phyloP scores from a whole-genome alignment of 164 flowering plant genomes.

The Dillenia turbinata region DNA sequence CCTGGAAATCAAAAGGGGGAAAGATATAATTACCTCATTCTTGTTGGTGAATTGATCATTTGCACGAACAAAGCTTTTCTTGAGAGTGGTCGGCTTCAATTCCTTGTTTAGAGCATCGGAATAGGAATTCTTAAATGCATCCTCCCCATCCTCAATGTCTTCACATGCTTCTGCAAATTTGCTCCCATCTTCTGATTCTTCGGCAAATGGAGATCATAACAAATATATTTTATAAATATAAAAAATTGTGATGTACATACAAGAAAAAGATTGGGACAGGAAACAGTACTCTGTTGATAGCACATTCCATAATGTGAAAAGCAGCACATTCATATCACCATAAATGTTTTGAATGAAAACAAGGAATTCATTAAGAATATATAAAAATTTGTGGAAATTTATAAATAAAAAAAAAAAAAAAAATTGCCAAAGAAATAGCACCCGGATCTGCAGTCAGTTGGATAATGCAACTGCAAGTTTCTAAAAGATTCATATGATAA shows the following conservation, averaged over 20 bases:
- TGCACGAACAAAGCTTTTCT: slow-evolving; percentile 71
- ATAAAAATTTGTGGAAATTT: no score
- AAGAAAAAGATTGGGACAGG: no score
- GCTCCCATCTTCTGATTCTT: slow-evolving; percentile 64
- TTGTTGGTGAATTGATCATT: slow-evolving; percentile 35
- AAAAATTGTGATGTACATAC: background rate
- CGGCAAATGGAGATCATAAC: slow-evolving; percentile 21
- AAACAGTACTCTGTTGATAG: no score
- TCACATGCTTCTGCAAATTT: slow-evolving; percentile 32
- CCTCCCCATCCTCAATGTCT: slow-evolving; percentile 33
- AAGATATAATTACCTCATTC: slow-evolving; percentile 30
- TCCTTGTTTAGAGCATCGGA: slow-evolving; percentile 63
- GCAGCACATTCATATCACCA: no score
- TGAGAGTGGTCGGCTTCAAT: slow-evolving; percentile 55
- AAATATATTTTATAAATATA: background rate
- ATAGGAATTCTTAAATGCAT: slow-evolving; percentile 67
- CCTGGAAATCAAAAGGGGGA: background rate
- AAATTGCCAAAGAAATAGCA: no score
- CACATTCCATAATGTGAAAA: no score
- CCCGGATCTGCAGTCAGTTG: no score
- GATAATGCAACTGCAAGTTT: no score
- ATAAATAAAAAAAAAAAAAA: no score
- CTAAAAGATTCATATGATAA: no score
- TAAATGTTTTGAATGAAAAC: no score
- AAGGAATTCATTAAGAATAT: no score